phyloP scores from a whole-genome alignment of 2,329 filamentous ascomycete species.

The Penicillium sp. region DNA sequence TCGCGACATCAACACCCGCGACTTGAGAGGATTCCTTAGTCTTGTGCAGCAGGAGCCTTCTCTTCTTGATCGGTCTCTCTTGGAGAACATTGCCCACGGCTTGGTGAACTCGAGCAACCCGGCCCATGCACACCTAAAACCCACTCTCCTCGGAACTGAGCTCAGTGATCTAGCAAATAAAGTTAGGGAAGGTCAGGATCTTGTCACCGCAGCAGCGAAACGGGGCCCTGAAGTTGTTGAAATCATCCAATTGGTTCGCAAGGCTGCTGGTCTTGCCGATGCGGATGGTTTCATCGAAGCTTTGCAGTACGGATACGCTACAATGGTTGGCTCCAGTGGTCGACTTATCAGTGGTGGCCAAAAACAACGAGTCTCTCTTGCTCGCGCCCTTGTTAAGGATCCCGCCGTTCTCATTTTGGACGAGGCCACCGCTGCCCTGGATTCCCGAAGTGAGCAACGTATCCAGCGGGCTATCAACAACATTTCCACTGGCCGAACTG shows the following conservation, averaged over 20 bases:
- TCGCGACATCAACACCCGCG: slow-evolving; percentile 52
- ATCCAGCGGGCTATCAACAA: slow-evolving; percentile 55
- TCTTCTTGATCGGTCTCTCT: slow-evolving; percentile 23
- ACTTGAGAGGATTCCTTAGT: slow-evolving; percentile 24
- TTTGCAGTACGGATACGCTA: slow-evolving; percentile 59
- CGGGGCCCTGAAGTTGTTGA: slow-evolving; percentile 49
- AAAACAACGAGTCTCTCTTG: slow-evolving; percentile 75
- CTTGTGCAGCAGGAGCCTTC: slow-evolving; percentile 26
- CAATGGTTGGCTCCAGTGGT: slow-evolving; percentile 72
- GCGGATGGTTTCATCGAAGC: slow-evolving; percentile 42
- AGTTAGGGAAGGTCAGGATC: slow-evolving; percentile 51
- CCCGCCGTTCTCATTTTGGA: slow-evolving; percentile 76
- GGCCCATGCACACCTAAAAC: slow-evolving; percentile 21
- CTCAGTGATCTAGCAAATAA: slow-evolving; percentile 47
- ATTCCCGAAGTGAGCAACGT: slow-evolving; percentile 53
- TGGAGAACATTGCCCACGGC: slow-evolving; percentile 43
- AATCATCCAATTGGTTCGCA: slow-evolving; percentile 46
- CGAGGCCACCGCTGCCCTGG: slow-evolving; percentile 68
- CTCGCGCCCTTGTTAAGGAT: slow-evolving; percentile 68
- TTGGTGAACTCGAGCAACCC: slow-evolving; percentile 39
- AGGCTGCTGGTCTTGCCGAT: slow-evolving; percentile 57
- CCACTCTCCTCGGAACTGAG: slow-evolving; percentile 48
- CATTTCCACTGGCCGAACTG: slow-evolving; percentile 61
- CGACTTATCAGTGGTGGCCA: slow-evolving; percentile 74
- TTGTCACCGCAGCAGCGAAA: slow-evolving; percentile 46